phyloP scores from a whole-genome alignment of 2,329 filamentous ascomycete genomes.

The Stemphylium beticola region DNA sequence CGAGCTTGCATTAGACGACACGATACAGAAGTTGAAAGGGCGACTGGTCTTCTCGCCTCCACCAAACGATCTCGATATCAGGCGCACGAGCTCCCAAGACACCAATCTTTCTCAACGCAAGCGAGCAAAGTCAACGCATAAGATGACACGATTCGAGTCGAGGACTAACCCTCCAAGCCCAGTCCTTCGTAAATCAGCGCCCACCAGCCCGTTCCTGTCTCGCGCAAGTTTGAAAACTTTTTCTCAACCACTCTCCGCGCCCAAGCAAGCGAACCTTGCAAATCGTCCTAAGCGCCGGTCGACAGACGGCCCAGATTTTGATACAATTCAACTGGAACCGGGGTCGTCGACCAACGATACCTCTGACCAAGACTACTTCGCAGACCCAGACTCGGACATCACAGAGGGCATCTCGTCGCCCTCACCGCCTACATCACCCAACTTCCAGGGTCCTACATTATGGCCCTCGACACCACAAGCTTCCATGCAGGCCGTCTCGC shows the following conservation, averaged over 20 bases:
- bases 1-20: conserved; percentile 80
- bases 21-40: conserved; percentile 71
- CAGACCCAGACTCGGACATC: conserved; percentile 41
- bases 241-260: conserved; percentile 7
- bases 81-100: conserved; percentile 36
- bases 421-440: conserved; percentile 37
- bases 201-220: conserved; percentile 25
- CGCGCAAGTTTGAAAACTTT: conserved; percentile 17
- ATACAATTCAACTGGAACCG: conserved; percentile 23
- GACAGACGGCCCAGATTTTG: conserved; percentile 1
- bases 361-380: conserved; percentile 42
- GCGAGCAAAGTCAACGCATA: conserved; percentile 27
- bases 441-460: conserved; percentile 22
- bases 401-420: conserved; percentile 43
- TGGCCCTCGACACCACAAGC: conserved; percentile 36
- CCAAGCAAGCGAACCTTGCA: conserved; percentile 21
- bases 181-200: conserved; percentile 21
- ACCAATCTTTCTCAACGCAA: conserved; percentile 19
- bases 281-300: conserved; percentile 10
- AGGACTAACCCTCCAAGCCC: conserved; percentile 30
- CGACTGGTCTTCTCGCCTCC: conserved; percentile 72
- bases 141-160: conserved; percentile 29
- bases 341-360: conserved; percentile 40
- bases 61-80: conserved; percentile 55
- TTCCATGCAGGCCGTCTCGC: conserved; percentile 30